These are phyloP conservation scores for Juglanconis juglandina DNA, from an alignment of 2,329 filamentous ascomycete species.

Conservation along the genomic window DNA sequence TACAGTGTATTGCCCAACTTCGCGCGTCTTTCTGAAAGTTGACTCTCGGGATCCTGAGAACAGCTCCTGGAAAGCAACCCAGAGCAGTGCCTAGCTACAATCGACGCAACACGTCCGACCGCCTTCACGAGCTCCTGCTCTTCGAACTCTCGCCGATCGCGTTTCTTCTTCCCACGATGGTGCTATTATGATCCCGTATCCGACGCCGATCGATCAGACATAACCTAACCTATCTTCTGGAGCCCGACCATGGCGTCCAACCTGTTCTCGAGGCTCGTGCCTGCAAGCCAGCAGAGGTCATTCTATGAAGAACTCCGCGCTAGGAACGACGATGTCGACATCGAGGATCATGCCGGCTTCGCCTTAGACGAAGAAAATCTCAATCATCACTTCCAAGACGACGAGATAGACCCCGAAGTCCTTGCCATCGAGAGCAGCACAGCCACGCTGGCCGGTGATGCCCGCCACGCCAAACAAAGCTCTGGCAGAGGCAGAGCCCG, in stretches of 20 bases:
- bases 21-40: not conserved
- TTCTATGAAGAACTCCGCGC: slow-evolving; percentile 49
- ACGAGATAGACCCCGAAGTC: slow-evolving; percentile 43
- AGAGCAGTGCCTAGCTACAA: not conserved
- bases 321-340: slow-evolving; percentile 37
- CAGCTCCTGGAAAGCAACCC: too few relatives aligned
- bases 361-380: slow-evolving; percentile 53
- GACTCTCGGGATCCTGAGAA: not conserved
- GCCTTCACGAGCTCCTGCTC: not conserved
- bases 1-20: not conserved
- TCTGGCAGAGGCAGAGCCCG: not conserved
- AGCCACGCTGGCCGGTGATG: slow-evolving; percentile 28
- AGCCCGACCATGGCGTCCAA: slow-evolving; percentile 41
- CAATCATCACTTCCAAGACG: slow-evolving; percentile 47
- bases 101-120: not conserved
- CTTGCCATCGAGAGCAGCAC: slow-evolving; percentile 45
- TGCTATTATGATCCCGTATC: slow-evolving; percentile 12
- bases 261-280: slow-evolving; percentile 43
- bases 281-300: slow-evolving; percentile 34
- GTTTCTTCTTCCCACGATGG: slow-evolving; percentile 2
- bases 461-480: slow-evolving; percentile 2
- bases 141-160: not conserved
- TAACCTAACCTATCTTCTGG: slow-evolving; percentile 3
- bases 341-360: slow-evolving; percentile 40
- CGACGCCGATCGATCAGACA: not conserved